phyloP scores from a whole-genome alignment of 768 basidiomycete species.

The Lactarius psammicola region DNA sequence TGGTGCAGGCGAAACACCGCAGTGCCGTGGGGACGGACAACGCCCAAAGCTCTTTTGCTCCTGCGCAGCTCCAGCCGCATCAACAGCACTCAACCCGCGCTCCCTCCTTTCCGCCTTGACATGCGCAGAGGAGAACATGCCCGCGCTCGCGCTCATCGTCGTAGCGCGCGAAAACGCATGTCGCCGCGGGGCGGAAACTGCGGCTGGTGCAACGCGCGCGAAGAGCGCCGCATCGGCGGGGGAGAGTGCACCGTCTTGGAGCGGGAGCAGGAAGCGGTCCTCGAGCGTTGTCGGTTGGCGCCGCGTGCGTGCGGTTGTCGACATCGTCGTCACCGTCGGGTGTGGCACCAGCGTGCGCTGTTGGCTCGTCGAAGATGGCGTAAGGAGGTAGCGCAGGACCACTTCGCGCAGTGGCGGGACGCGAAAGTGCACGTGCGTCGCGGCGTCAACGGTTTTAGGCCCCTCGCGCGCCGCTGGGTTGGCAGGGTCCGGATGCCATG shows the following conservation, averaged over 20 bases:
- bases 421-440: slow-evolving; percentile 9
- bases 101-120: background rate
- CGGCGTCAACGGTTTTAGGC: background rate
- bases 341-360: background rate
- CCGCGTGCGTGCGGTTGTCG: background rate
- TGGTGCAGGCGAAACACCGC: background rate
- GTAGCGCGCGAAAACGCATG: slow-evolving; percentile 24
- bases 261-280: slow-evolving; percentile 21
- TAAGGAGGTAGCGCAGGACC: slow-evolving; percentile 25
- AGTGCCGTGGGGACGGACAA: slow-evolving; percentile 25
- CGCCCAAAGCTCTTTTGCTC: slow-evolving; percentile 20
- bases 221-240: slow-evolving; percentile 17
- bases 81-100: background rate
- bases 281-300: slow-evolving; percentile 18
- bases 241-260: slow-evolving; percentile 23
- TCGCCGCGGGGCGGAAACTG: slow-evolving; percentile 19
- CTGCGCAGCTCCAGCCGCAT: background rate
- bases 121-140: background rate
- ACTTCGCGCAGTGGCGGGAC: slow-evolving; percentile 27
- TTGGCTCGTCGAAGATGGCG: slow-evolving; percentile 12
- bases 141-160: slow-evolving; percentile 17
- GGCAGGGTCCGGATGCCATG: slow-evolving; percentile 23
- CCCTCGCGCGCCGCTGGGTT: background rate
- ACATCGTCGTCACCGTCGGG: background rate
- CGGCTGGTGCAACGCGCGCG: slow-evolving; percentile 17